Percentiles rank a stretch among this genome's conserved stretches.
Evolutionary conservation across 2,329 filamentous ascomycete species (phyloP).

Genomic region (Fusarium drepaniforme): DNA sequence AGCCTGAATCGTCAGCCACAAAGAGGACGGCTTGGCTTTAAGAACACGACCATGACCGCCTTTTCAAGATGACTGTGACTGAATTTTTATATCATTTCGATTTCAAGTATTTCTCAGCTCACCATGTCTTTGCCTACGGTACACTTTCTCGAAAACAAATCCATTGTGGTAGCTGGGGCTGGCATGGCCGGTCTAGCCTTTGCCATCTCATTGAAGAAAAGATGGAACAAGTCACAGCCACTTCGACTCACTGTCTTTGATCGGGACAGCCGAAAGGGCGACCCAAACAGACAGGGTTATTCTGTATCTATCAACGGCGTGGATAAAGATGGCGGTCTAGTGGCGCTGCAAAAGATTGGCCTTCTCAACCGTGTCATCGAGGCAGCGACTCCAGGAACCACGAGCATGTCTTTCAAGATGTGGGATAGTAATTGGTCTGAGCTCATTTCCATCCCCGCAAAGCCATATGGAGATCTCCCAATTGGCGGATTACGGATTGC

Average conservation of each 20-base stretch:
- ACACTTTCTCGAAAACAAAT: not conserved
- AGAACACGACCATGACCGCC: not conserved
- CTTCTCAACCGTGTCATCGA: not conserved
- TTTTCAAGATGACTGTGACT: not conserved
- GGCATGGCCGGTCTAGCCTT: not conserved
- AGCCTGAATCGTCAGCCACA: not conserved
- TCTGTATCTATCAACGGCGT: not conserved
- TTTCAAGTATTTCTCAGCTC: not conserved
- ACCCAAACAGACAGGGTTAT: not conserved
- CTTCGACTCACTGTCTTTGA: not conserved
- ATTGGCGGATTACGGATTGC: not conserved
- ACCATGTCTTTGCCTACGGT: not conserved
- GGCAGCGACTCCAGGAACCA: not conserved
- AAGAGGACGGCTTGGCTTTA: not conserved
- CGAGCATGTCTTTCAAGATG: not conserved
- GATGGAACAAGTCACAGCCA: not conserved
- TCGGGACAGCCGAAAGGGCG: not conserved
- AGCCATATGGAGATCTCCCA: not conserved
- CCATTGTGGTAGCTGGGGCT: not conserved
- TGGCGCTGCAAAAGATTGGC: not conserved
- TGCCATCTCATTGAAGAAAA: not conserved
- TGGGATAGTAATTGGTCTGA: not conserved
- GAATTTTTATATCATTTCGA: not conserved
- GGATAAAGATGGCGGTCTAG: not conserved
- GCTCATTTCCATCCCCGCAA: not conserved